Percentiles rank a stretch among this genome's conserved stretches.
Conservation (phyloP, 495 filamentous ascomycete species). For the Aspergillus incahuasiensis region DNA sequence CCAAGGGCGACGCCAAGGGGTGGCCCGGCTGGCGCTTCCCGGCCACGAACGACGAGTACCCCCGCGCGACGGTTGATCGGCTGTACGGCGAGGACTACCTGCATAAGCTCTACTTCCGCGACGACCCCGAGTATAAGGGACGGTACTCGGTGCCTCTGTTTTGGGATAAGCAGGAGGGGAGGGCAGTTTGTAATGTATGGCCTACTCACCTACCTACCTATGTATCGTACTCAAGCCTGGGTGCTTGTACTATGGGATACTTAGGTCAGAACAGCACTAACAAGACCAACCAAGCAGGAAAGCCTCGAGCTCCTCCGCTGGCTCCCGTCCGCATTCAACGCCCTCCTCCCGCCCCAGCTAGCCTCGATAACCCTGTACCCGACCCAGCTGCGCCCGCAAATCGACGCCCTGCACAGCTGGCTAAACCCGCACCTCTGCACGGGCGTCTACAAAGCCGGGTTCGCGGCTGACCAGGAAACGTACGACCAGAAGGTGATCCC, state of each 20-base stretch:
- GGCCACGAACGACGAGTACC: conserved; percentile 42
- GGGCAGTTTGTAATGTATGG: conserved; percentile 46
- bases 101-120: conserved; percentile 50
- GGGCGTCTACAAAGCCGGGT: conserved; percentile 55
- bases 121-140: conserved; percentile 47
- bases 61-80: conserved; percentile 46
- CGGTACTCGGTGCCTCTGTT: conserved; percentile 52
- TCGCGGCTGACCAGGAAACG: conserved; percentile 41
- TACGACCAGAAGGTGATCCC: conserved; percentile 41
- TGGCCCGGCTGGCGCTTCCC: conserved; percentile 52
- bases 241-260: no score
- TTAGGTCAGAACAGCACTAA: not conserved
- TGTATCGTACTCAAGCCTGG: no score
- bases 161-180: conserved; percentile 49
- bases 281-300: conserved; percentile 31
- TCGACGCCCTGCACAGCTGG: conserved; percentile 43
- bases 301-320: conserved; percentile 48
- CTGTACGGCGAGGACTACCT: conserved; percentile 46
- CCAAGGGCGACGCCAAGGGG: conserved; percentile 49
- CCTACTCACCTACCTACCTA: not conserved
- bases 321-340: conserved; percentile 46
- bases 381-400: conserved; percentile 29
- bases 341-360: conserved; percentile 26
- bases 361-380: conserved; percentile 45
- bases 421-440: conserved; percentile 43